phyloP scores from a whole-genome alignment of 441 rosid genomes.

The Adansonia gregorii region DNA sequence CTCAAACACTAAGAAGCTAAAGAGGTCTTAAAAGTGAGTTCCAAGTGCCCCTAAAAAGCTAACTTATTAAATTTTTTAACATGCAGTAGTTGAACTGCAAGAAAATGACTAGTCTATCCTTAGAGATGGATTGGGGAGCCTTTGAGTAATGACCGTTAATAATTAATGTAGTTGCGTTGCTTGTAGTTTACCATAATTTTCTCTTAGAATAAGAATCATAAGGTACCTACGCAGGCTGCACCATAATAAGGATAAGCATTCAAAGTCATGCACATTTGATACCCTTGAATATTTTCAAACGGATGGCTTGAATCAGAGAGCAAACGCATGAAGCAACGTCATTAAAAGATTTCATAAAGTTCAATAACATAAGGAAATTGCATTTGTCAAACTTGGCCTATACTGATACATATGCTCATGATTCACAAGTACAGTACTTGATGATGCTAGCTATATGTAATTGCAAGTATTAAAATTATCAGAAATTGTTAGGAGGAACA shows the following conservation, averaged over 20 bases:
- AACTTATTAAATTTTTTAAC: constrained; percentile 49
- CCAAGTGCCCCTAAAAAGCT: constrained; percentile 36
- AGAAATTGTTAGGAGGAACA: not conserved
- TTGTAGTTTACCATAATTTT: not conserved
- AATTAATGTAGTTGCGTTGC: not conserved
- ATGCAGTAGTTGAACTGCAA: constrained; percentile 42
- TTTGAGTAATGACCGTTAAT: not conserved
- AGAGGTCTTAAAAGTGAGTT: constrained; percentile 28
- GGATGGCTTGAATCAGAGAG: not conserved
- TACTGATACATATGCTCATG: not conserved
- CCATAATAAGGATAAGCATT: constrained; percentile 2
- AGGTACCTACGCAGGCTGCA: constrained; percentile 27
- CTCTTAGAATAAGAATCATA: constrained; percentile 12
- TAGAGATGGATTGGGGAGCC: not conserved
- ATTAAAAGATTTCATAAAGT: not conserved
- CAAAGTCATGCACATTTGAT: not conserved
- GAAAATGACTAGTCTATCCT: constrained; percentile 35
- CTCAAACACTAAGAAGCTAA: constrained; percentile 22
- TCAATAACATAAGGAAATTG: not conserved
- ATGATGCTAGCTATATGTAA: not conserved
- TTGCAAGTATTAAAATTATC: not conserved
- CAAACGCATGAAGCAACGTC: not conserved
- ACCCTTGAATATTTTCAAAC: not conserved
- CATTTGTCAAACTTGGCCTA: not conserved
- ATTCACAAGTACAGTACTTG: constrained; percentile 9